Percentiles rank a stretch among this genome's conserved stretches.
phyloP scores from a whole-genome alignment of 2,329 filamentous ascomycete species.

The Cladosporium sp. region DNA sequence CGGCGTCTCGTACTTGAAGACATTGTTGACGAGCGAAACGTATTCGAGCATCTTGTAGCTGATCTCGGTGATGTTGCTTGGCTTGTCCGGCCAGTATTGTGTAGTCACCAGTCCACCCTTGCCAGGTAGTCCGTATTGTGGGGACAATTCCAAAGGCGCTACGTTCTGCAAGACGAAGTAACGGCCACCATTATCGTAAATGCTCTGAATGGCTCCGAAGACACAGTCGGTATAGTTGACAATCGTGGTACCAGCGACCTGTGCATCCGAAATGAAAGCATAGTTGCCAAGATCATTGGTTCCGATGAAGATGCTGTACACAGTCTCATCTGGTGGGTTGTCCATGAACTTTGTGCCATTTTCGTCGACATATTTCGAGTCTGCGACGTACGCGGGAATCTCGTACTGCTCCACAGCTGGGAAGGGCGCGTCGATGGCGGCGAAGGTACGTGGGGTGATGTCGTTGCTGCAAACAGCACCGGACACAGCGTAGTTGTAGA shows the following conservation, averaged over 20 bases:
- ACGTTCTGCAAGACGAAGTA: slow-evolving; percentile 73
- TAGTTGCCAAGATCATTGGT: slow-evolving; percentile 73
- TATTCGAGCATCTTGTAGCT: slow-evolving; percentile 54
- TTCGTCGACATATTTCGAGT: slow-evolving; percentile 36
- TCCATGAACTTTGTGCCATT: slow-evolving; percentile 45
- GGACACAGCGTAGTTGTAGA: slow-evolving; percentile 60
- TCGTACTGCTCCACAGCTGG: slow-evolving; percentile 53
- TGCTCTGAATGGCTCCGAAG: slow-evolving; percentile 60
- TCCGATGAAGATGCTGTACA: slow-evolving; percentile 78
- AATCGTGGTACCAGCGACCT: slow-evolving; percentile 60
- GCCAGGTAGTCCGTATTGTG: slow-evolving; percentile 61
- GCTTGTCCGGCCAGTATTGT: slow-evolving; percentile 51
- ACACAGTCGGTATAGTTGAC: slow-evolving; percentile 68
- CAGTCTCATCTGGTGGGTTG: slow-evolving; percentile 58
- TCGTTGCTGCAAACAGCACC: slow-evolving; percentile 73
- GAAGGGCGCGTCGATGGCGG: slow-evolving; percentile 55
- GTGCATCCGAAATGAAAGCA: slow-evolving; percentile 66
- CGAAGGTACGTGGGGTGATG: slow-evolving; percentile 59
- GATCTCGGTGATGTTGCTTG: slow-evolving; percentile 51
- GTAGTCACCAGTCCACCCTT: slow-evolving; percentile 46
- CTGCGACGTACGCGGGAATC: slow-evolving; percentile 49
- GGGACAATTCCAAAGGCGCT: slow-evolving; percentile 66
- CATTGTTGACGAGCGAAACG: slow-evolving; percentile 52
- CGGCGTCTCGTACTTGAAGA: slow-evolving; percentile 54
- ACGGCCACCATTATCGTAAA: slow-evolving; percentile 67